phyloP scores from a whole-genome alignment of 345 rosid genomes.

The Arabidopsis suecica region DNA sequence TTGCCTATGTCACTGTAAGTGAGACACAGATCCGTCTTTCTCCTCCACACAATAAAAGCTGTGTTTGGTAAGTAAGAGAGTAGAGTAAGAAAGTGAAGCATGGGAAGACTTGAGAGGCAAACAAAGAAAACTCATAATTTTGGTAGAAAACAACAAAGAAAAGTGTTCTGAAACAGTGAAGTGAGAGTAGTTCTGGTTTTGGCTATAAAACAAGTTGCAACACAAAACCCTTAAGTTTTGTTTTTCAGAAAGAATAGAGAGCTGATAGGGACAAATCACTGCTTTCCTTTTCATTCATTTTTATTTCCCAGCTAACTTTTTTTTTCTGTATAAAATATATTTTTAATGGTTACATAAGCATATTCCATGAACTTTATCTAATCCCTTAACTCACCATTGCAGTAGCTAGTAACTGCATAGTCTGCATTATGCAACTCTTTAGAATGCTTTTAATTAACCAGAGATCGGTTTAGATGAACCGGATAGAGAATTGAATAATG shows the following conservation, averaged over 20 bases:
- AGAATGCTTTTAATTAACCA: slow-evolving; percentile 20
- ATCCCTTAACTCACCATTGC: not conserved
- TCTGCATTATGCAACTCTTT: slow-evolving; percentile 6
- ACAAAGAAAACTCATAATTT: slow-evolving; percentile 30
- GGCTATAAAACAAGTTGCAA: slow-evolving; percentile 42
- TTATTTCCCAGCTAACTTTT: slow-evolving; percentile 35
- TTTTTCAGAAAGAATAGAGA: slow-evolving; percentile 41
- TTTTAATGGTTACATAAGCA: not conserved
- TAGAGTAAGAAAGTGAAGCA: slow-evolving; percentile 27
- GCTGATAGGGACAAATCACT: slow-evolving; percentile 41
- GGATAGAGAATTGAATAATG: not conserved
- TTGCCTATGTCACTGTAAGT: slow-evolving; percentile 34
- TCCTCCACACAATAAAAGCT: slow-evolving; percentile 32
- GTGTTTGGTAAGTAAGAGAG: slow-evolving; percentile 16
- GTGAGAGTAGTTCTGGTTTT: slow-evolving; percentile 35
- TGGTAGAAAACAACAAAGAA: slow-evolving; percentile 41
- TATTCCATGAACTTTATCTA: slow-evolving; percentile 10
- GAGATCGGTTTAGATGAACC: slow-evolving; percentile 29
- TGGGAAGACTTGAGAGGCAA: slow-evolving; percentile 40
- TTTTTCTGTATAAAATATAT: not conserved
- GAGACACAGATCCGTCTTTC: slow-evolving; percentile 37
- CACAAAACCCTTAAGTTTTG: slow-evolving; percentile 33
- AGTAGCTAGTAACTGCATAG: not conserved
- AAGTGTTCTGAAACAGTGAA: slow-evolving; percentile 38
- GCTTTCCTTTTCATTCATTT: slow-evolving; percentile 39